Base-by-base conservation (phyloP, 2,329 filamentous ascomycete species). In the Colletotrichum sp. region DNA sequence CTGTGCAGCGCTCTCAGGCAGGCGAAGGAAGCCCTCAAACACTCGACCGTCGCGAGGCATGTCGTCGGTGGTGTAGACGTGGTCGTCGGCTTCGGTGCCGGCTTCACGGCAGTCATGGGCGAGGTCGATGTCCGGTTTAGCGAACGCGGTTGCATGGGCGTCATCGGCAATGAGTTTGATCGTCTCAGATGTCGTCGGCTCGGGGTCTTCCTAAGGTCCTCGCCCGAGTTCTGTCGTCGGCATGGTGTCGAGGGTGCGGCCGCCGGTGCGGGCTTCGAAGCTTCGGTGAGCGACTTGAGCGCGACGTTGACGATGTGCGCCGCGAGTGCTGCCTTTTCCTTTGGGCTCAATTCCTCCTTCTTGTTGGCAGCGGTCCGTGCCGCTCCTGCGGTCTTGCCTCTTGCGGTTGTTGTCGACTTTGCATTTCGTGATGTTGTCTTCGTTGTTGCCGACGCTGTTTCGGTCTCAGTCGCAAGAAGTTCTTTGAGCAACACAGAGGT, bases 241-340 rank as follows among this genome's bases (percentile, higher is more conserved):
- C 77, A 18, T 83, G 82, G 78, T 81, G 82, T 75, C 76, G 80
- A 79, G 9, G 84, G 81, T 16, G 84, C 82, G 3, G 83, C 70
- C 6, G 80, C 77, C 2, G 83, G 78, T 5, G 84, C 77, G 3
- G 86, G 83, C 81, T 93, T 95, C 24, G 92, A 87, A 0, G 92
- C 92, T 72, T 94, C 92, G n/a, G 89, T 89, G 5, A 96, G 88
- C 12, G 90, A 88, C 80, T 94, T 95, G 52, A 96, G 87, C 2
- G 92, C 89, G 8, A 88, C 87, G 82, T 96, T 96, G 80, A 95
- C 91, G 43, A 95, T 88, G 77, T 95, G 91, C 0, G 94, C 95
- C 14, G 94, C 94, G 43, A 96, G 85, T 60, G 91, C 87, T 67
- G 92, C 92, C 82, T 90, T 92, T 74, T 95, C 93, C 79, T 90